Evolutionary conservation across 495 filamentous ascomycete species (phyloP), one percentile per base, ranked within the genome.

Genomic region (Aspergillus cavernicola): DNA sequence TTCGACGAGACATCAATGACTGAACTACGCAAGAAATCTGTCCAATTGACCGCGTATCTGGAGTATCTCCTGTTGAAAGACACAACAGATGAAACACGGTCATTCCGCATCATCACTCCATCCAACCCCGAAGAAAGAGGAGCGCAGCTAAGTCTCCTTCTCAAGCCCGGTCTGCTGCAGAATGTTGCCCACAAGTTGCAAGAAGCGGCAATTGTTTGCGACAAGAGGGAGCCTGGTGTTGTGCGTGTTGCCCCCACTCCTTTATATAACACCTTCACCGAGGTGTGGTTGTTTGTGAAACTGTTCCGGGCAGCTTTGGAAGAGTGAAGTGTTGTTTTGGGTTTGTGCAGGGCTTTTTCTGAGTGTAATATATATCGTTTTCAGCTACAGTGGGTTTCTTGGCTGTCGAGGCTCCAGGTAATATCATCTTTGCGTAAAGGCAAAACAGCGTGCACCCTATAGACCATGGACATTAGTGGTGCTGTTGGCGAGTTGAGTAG

Each of bases 191-290:
- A 81, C 37, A 75, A 71, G 36, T 65, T 98, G 42, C 83, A 93
- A 61, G 72, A 80, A 33, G 70, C 75, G 1, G 84, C 84, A 5
- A 83, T 96, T 15, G 80, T 98, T 32, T 86, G 92, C 38, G 93
- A 97, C 64, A 90, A 97, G 78, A 74, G 93, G 49, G 82, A 83
- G 65, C 93, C 93, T n/a, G 85, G 92, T 69, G 93, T 98, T 32
- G 81, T 98, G 9, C 78, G 93, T n/a, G 89, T 95, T 4, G 91
- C 92, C n/a, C 93, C 93, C 0, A 81, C 85, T 44, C 92, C 93
- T 28, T 61, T 97, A 43, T 98, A 96, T 67, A 97, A 96, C 71
- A 84, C 76, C 1, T 96, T 85, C 64, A 70, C 66, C 41, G 93
- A 98, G 63, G 86, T 89, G 7, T 88, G 82, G 67, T 62, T 66